Base-by-base conservation (phyloP, 495 filamentous ascomycete species). In the Aspergillus taichungensis region DNA sequence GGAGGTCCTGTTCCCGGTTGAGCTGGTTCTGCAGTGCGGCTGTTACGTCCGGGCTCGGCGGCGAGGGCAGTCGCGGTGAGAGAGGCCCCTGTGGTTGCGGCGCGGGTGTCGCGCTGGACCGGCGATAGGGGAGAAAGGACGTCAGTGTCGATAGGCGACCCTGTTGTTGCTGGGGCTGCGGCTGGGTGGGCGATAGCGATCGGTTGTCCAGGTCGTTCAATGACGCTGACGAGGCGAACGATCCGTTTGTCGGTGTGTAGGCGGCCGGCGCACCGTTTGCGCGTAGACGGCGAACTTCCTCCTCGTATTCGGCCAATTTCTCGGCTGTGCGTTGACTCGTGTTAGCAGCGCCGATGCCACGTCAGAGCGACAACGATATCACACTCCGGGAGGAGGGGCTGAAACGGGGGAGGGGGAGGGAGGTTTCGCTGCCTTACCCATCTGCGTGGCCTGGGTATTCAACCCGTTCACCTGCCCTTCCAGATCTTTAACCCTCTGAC, bases 221-320 rank as follows among this genome's bases (percentile, higher is more conserved):
- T 47, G 46, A 13, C 34, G 50, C 46, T 30, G 67, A 61, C 28
- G 61, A 59, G 47, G 57, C 38, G 30, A 69, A 62, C 37, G 64
- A 56, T 5, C 56, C 57, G 37, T 55, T 66, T 43, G 56, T 50
- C 5, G 59, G 51, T 37, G 46, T 56, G 34, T 59, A 45, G 34
- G 57, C 49, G 40, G 46, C 47, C 51, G 58, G 42, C 66, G 18
- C 18, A 24, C 18, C 18, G 18, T 71, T 50, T 18, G 76, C 60
- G 52, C 81, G 80, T 42, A 89, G 73, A 30, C 73, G 73, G 46
- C 75, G 76, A 6, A 95, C 66, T 65, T 95, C 87, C 61, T 94
- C 87, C 75, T 98, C 92, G 75, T 95, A 95, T 69, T 95, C 87
- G 57, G 88, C 85, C 64, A 88, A 81, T 70, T 87, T 85, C 67